Percentiles rank a stretch among this genome's conserved stretches.
Evolutionary conservation across 306 rosid genomes (phyloP).

Genomic region (Rubus parviflorus): DNA sequence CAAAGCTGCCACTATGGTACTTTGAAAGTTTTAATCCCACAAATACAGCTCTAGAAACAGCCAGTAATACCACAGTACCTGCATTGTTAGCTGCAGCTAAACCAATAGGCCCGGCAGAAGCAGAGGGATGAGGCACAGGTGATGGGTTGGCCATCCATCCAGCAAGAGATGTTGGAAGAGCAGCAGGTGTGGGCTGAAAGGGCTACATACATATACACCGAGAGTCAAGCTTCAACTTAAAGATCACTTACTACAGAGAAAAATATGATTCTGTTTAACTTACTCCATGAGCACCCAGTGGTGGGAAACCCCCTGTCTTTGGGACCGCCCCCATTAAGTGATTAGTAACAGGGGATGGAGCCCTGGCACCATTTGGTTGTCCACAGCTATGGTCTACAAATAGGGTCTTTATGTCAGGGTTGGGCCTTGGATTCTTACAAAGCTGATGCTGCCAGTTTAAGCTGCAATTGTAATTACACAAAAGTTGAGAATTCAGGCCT

Average conservation of each 20-base stretch:
- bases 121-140: conserved; percentile 89
- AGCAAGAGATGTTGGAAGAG: conserved; percentile 88
- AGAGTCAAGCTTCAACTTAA: conserved; percentile 32
- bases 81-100: conserved; percentile 68
- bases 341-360: conserved; percentile 98
- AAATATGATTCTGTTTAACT: conserved; percentile 35
- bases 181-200: conserved; percentile 85
- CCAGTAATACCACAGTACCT: conserved; percentile 45
- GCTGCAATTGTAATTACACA: conserved; percentile 50
- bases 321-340: conserved; percentile 92
- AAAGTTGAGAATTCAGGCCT: conserved; percentile 14
- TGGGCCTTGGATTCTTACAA: conserved; percentile 96
- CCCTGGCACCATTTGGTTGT: conserved; percentile 99
- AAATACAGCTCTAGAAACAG: conserved; percentile 8
- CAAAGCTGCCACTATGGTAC: not conserved
- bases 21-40: conserved; percentile 4
- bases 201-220: conserved; percentile 56
- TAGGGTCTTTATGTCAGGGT: conserved; percentile 98
- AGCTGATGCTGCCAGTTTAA: conserved; percentile 99
- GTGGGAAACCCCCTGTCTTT: conserved; percentile 90
- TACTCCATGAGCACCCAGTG: conserved; percentile 94
- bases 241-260: conserved; percentile 9
- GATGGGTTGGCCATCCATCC: conserved; percentile 99
- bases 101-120: conserved; percentile 91
- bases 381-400: conserved; percentile 97